A percentile compares a stretch with the other conserved stretches of the same genome.
Evolutionary conservation across 768 basidiomycete genomes (phyloP).

Genomic region (Termitomyces titanicus): DNA sequence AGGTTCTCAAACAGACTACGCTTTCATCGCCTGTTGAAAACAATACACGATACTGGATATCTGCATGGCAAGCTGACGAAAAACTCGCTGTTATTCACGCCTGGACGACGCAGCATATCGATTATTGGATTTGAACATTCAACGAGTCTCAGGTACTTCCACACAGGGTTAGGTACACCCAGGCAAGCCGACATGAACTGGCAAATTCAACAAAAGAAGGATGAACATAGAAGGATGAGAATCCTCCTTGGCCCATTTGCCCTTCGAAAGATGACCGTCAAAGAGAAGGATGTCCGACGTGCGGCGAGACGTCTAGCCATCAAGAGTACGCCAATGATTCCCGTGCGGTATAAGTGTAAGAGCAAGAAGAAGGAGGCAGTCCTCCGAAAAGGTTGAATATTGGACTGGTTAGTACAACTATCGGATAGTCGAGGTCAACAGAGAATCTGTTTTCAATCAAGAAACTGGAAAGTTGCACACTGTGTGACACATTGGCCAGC

Average conservation of each 20-base stretch:
- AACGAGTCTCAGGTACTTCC: not conserved
- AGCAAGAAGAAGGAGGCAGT: not conserved
- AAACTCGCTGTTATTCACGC: not conserved
- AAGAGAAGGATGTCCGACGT: not conserved
- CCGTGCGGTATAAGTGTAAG: not conserved
- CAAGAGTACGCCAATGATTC: not conserved
- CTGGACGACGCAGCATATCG: not conserved
- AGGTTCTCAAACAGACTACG: not conserved
- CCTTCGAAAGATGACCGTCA: not conserved
- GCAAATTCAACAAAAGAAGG: not conserved
- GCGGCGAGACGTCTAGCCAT: not conserved
- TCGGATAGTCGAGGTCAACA: too few species aligned
- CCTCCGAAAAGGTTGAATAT: not conserved
- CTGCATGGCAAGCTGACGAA: constrained; percentile 1
- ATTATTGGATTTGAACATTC: not conserved
- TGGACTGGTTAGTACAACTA: too few species aligned
- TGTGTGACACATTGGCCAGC: too few species aligned
- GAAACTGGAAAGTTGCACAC: too few species aligned
- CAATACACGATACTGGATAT: not conserved
- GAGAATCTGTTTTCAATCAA: too few species aligned
- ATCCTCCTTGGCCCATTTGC: not conserved
- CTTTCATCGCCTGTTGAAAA: not conserved
- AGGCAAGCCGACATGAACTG: not conserved
- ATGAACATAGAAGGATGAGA: not conserved
- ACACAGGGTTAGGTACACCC: not conserved